Evolutionary conservation across 805 yeast genomes (phyloP), one percentile per base, ranked within the genome.

Genomic region (Candida coleopterorum): DNA sequence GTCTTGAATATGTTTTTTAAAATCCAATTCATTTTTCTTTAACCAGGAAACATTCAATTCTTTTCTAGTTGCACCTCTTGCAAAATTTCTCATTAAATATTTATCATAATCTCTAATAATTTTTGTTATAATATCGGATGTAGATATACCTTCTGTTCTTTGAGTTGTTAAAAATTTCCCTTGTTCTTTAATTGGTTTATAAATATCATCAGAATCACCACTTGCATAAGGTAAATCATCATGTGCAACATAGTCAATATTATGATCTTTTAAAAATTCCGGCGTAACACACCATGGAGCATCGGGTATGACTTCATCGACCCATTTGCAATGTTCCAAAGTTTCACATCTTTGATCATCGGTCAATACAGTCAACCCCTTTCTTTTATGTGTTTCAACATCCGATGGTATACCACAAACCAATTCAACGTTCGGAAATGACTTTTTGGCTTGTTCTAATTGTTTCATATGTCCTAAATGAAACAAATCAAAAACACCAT

Each of bases 401-500:
- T 93, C 98, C 33, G 84, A 79, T 11, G 97, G 97, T 15, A 90
- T 74, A 32, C 98, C 98, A 50, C 90, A 86, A 18, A 93, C 88
- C 51, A 93, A 70, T 39, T 77, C 73, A 22, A 85, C 95, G 49
- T 86, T 86, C 9, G 85, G 83, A 44, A 93, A 79, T 11, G 95
- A 77, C 58, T 90, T 89, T 52, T 93, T 90, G 49, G 97, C 90
- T 63, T 93, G 98, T 56, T 93, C 97, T 49, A 93, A 70, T 60
- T 93, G 98, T 54, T 88, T 79, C 98, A 93, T 93, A 57, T 93
- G 98, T 17, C 98, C 98, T 53, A 93, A 59, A 61, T 93, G 98
- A 65, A 93, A 93, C 44, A 93, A 66, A 62, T 93, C 98, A 67
- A 93, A 93, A 14, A 93, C 96, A 36, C 98, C 98, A 62, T 93